Conservation (phyloP, 1,284 basidiomycete genomes). For the Malassezia furfur region DNA sequence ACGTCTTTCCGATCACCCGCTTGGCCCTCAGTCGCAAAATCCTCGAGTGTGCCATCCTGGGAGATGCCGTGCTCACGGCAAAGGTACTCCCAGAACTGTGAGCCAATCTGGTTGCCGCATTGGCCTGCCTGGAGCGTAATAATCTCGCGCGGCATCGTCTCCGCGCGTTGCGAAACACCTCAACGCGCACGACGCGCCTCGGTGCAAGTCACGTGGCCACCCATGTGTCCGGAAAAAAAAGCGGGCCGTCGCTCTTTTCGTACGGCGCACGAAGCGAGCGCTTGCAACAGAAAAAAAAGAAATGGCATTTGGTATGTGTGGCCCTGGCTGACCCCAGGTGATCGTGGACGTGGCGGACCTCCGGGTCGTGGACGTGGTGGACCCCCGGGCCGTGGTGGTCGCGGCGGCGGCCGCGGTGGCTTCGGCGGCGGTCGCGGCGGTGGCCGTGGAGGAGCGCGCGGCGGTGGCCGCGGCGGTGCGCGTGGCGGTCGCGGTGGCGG, state of each 20-base stretch:
- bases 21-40: constrained; percentile 37
- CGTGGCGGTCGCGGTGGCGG: constrained; percentile 34
- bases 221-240: constrained; percentile 18
- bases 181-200: constrained; percentile 10
- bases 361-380: constrained; percentile 38
- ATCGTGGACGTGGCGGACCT: constrained; percentile 31
- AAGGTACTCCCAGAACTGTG: constrained; percentile 48
- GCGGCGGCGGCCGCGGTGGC: constrained; percentile 22
- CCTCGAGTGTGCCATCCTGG: constrained; percentile 44
- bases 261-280: constrained; percentile 9
- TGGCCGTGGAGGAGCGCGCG: constrained; percentile 18
- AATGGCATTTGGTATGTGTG: constrained; percentile 17
- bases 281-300: background rate
- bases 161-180: background rate
- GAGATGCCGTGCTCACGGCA: constrained; percentile 46
- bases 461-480: constrained; percentile 28
- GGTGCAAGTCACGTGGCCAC: constrained; percentile 7
- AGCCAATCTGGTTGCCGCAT: constrained; percentile 47
- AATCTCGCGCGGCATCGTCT: constrained; percentile 40
- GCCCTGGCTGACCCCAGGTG: constrained; percentile 5
- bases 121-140: constrained; percentile 47
- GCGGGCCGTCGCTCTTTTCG: constrained; percentile 4
- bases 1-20: constrained; percentile 82
- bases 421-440: constrained; percentile 25
- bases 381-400: constrained; percentile 26